These are phyloP conservation scores for Botrytis medusae DNA, from an alignment of 2,329 filamentous ascomycete genomes.

Conservation along the genomic window DNA sequence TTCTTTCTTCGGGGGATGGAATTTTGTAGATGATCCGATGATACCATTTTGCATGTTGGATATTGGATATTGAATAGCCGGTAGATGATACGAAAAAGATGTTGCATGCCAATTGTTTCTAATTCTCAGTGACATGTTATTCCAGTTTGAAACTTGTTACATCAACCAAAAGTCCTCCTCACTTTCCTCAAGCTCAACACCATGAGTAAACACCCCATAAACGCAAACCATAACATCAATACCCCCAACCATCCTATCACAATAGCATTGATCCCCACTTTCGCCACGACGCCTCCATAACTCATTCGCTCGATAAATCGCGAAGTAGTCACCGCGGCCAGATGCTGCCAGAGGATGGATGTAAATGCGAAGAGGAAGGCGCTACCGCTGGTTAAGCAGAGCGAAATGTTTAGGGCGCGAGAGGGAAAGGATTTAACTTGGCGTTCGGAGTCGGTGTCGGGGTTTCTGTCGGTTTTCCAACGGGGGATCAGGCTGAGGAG, in stretches of 20 bases:
- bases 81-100: not conserved
- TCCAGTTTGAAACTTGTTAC: not conserved
- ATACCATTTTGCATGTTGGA: not conserved
- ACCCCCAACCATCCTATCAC: not conserved
- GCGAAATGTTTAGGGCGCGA: not conserved
- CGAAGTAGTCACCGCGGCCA: not conserved
- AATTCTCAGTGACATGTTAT: not conserved
- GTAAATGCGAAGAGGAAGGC: not conserved
- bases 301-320: not conserved
- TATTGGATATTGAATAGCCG: not conserved
- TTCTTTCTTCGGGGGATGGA: not conserved
- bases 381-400: not conserved
- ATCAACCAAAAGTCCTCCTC: not conserved
- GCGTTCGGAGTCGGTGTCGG: not conserved
- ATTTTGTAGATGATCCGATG: not conserved
- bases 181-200: slow-evolving; percentile 3
- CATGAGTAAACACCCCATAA: not conserved
- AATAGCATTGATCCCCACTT: not conserved
- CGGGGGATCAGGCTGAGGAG: not conserved
- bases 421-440: not conserved
- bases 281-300: not conserved
- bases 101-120: not conserved
- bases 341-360: not conserved
- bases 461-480: not conserved
- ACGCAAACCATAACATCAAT: not conserved